A percentile compares a stretch with the other conserved stretches of the same genome.
Evolutionary conservation across 1,139 yeast species (phyloP).

Genomic region (Debaryomycetaceae sp.): DNA sequence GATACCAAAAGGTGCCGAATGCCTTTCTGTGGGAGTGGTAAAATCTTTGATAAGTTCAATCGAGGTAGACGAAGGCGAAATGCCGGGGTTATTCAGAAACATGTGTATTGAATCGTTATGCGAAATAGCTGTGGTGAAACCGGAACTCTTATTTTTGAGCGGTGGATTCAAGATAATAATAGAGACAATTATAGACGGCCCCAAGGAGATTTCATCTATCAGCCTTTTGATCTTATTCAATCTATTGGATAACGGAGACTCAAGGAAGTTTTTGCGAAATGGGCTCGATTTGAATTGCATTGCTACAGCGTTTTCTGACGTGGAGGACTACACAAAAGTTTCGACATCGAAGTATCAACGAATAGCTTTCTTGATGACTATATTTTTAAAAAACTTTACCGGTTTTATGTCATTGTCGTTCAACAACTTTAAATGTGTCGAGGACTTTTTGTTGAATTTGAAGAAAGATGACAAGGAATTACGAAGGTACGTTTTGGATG

Average conservation of each 20-base stretch:
- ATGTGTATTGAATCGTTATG: constrained; percentile 67
- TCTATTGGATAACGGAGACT: constrained; percentile 56
- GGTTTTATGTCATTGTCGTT: constrained; percentile 70
- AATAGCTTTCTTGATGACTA: constrained; percentile 58
- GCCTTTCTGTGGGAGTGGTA: constrained; percentile 61
- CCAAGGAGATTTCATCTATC: constrained; percentile 53
- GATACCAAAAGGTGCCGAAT: constrained; percentile 52
- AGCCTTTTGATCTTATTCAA: constrained; percentile 56
- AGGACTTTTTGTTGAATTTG: constrained; percentile 60
- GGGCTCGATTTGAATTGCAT: constrained; percentile 65
- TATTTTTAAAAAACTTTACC: constrained; percentile 67
- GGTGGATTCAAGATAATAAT: constrained; percentile 66
- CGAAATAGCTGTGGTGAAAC: constrained; percentile 62
- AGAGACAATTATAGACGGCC: constrained; percentile 59
- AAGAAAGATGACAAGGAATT: constrained; percentile 53
- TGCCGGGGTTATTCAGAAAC: constrained; percentile 46
- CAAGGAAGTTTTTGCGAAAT: constrained; percentile 54
- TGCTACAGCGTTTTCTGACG: constrained; percentile 52
- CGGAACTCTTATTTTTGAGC: constrained; percentile 56
- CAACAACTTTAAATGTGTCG: constrained; percentile 54
- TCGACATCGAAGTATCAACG: constrained; percentile 45
- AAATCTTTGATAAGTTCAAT: constrained; percentile 72
- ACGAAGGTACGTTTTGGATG: constrained; percentile 65
- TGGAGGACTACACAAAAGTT: constrained; percentile 7
- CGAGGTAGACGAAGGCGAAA: constrained; percentile 45